Percentiles rank a stretch among this genome's conserved stretches.
Conservation (phyloP, 257 asterid genomes). For the Paulownia fortunei region DNA sequence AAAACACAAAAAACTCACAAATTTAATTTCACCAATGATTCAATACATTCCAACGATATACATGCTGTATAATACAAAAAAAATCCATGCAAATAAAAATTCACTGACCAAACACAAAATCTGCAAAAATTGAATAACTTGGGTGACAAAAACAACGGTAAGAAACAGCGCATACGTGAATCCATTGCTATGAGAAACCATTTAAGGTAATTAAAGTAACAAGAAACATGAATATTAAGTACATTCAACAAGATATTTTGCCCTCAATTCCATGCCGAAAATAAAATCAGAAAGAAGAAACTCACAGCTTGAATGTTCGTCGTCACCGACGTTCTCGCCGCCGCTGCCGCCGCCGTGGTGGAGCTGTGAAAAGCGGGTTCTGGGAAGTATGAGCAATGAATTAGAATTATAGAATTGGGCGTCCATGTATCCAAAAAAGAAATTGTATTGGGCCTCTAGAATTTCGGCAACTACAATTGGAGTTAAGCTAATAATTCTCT, state of each 20-base stretch:
- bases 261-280: background rate
- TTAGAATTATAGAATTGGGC: constrained; percentile 6
- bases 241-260: background rate
- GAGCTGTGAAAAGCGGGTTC: constrained; percentile 28
- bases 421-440: background rate
- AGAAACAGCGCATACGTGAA: background rate
- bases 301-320: constrained; percentile 27
- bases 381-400: background rate
- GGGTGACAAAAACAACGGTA: no score
- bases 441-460: no score
- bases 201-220: background rate
- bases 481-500: no score
- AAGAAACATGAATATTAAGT: background rate
- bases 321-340: constrained; percentile 23
- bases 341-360: constrained; percentile 37
- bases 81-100: background rate
- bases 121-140: background rate
- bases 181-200: background rate
- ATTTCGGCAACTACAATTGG: no score
- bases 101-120: background rate
- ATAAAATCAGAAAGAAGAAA: background rate
- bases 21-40: background rate
- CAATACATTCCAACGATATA: background rate
- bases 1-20: background rate
- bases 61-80: background rate